These are phyloP conservation scores for Colletotrichum tropicale DNA, from an alignment of 2,329 filamentous ascomycete genomes.

Conservation along the genomic window DNA sequence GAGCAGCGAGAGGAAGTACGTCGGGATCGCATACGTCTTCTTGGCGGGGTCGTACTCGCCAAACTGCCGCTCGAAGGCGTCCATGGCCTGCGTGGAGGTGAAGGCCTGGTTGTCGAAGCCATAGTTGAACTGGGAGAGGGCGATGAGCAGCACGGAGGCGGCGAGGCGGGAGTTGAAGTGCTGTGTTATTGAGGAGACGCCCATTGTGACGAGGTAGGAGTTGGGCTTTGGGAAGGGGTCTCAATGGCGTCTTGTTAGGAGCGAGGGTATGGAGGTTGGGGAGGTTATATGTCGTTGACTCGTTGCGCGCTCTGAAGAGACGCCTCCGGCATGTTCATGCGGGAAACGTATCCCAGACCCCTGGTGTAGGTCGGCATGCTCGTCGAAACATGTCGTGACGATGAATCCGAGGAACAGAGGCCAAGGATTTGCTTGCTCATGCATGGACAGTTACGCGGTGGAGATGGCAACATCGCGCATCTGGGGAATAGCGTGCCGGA, in stretches of 20 bases:
- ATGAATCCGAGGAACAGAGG: not conserved
- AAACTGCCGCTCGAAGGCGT: slow-evolving; percentile 36
- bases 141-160: slow-evolving; percentile 28
- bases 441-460: not conserved
- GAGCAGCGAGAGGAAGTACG: slow-evolving; percentile 39
- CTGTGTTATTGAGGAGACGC: not conserved
- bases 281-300: not conserved
- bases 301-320: not conserved
- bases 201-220: not conserved
- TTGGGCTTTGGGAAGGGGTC: not conserved
- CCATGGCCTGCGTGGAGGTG: slow-evolving; percentile 41
- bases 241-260: not conserved
- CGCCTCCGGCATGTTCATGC: not conserved
- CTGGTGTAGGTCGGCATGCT: not conserved
- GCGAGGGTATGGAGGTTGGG: not conserved
- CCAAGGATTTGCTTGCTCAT: not conserved
- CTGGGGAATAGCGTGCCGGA: not conserved
- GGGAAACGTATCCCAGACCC: not conserved
- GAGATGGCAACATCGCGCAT: not conserved
- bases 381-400: not conserved
- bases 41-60: slow-evolving; percentile 27
- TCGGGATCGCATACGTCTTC: slow-evolving; percentile 26
- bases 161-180: slow-evolving; percentile 19
- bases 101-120: slow-evolving; percentile 41
- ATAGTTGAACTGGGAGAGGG: slow-evolving; percentile 42